A percentile compares a stretch with the other conserved stretches of the same genome.
phyloP scores from a whole-genome alignment of 176 grass and related monocot species.

The bread wheat (Triticum aestivum) region IWGSC_CS_RefSeq_v2.1 NC_057807.1:682061980-682062479 shows the following conservation, averaged over 20 bases:
- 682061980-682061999: conserved; percentile 49
- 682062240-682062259: conserved; percentile 68
- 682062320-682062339: conserved; percentile 64
- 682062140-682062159: conserved; percentile 70
- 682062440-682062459: conserved; percentile 94
- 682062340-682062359: conserved; percentile 49
- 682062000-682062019: conserved; percentile 85
- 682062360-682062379: conserved; percentile 77
- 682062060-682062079: conserved; percentile 73
- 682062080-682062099: conserved; percentile 84
- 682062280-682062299: conserved; percentile 51
- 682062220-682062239: conserved; percentile 69
- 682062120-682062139: conserved; percentile 68
- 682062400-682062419: conserved; percentile 57
- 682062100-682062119: conserved; percentile 77
- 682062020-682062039: conserved; percentile 91
- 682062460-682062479: conserved; percentile 76
- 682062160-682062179: conserved; percentile 72
- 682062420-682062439: conserved; percentile 68
- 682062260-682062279: conserved; percentile 73
- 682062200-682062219: conserved; percentile 60
- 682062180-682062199: conserved; percentile 60
- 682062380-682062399: conserved; percentile 96
- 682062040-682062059: conserved; percentile 57
- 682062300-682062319: conserved; percentile 89